Evolutionary conservation across 495 filamentous ascomycete species (phyloP), one percentile per base, ranked within the genome.

Genomic region (Penicillium paxilli): DNA sequence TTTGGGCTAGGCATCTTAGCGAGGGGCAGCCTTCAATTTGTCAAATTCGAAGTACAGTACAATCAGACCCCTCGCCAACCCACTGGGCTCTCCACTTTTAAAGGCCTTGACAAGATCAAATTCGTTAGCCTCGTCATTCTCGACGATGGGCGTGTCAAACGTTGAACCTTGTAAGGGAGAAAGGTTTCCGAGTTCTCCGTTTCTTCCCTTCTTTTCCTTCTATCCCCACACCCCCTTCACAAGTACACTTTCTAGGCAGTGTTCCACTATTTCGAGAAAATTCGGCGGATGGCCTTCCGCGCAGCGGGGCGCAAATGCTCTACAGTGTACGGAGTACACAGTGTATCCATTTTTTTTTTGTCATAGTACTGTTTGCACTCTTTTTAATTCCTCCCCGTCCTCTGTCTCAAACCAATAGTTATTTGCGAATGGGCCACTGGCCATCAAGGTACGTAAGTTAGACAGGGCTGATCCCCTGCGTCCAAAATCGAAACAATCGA

Each of bases 181-280:
- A 48, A 44, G 59, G 20, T 54, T 47, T 33, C 52, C 48, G 49
- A 41, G 20, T 17, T 38, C 46, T 58, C 47, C 45, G 51, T 53
- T 42, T 44, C 49, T 51, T 38, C 40, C 24, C 25, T 38, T 48
- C 9, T 22, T 21, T 21, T 5, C 11, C 2, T 42, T 9, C 19
- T 20, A 7, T 20, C 42, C 30, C 44, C 40, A 24, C 38, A 49
- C 41, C 19, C 23, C 49, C 48, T 37, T 37, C 33, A 17, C 33
- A 37, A 37, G 33, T 17, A 17, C 33, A 37, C 33, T 16, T 37
- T 37, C 33, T n/a, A 51, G 33, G 24, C 10, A 19, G 54, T 52
- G 59, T 55, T 52, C 63, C 58, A 60, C 50, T 56, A 47, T 23
- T 67, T 67, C 64, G 56, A 63, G 64, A 67, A 67, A 67, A 63